Evolutionary conservation across 176 grass and related monocot species (phyloP), one percentile per base, ranked within the genome.

Genomic region (Luzula sylvatica): DNA sequence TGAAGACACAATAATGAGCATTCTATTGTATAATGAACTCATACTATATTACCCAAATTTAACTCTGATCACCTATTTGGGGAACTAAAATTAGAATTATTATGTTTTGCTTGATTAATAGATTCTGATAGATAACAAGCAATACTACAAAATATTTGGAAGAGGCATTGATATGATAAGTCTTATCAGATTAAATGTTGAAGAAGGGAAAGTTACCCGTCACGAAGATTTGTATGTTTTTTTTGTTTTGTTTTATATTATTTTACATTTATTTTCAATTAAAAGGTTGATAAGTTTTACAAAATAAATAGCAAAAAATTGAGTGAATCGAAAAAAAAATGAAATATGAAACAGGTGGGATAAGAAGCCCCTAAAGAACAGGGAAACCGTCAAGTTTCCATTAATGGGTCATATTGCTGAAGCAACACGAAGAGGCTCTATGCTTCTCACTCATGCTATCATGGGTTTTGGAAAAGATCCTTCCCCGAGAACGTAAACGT

Each of bases 381-480:
- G 54, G 46, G 61, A 73, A 15, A 73, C 76, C 14, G 62, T 61
- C 38, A 67, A 68, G 44, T 25, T 80, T 30, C 61, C 68, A 14
- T 68, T 80, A 22, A 17, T 63, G 3, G 76, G 76, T 16, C 69
- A 61, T n/a, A 46, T 56, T 21, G 61, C 76, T 21, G 76, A 80
- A 56, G 19, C 39, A 13, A 73, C 69, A 50, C 62, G 76, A 38
- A 73, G 62, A 61, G 69, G 55, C 12, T 60, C 69, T 8, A 80
- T 80, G 76, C 18, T 80, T 35, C 29, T 80, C 15, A 73, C 76
- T 23, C 76, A 80, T 68, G 76, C 48, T 8, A 20, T 80, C 11
- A 80, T 80, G 76, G 48, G 76, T 49, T 80, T 80, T 50, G 69
- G 76, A 59, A 80, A 80, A 47, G 76, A 80, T 55, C 69, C 62